These are phyloP conservation scores for Gnomoniopsis smithogilvyi DNA, from an alignment of 2,329 filamentous ascomycete genomes.

Conservation along the genomic window DNA sequence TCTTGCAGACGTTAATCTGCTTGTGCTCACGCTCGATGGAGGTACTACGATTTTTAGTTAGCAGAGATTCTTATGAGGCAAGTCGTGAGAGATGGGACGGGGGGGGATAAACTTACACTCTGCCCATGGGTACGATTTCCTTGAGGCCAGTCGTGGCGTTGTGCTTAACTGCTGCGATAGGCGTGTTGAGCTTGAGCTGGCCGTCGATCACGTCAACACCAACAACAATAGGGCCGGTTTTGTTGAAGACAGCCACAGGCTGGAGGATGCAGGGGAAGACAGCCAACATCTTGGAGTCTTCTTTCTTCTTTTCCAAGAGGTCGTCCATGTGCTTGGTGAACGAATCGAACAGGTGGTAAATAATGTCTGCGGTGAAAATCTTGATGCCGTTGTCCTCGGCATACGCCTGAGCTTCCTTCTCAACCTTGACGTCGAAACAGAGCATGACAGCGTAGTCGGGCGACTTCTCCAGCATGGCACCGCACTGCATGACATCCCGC, in stretches of 20 bases:
- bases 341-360: constrained; percentile 95
- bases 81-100: neutral
- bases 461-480: constrained; percentile 93
- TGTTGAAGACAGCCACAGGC: constrained; percentile 95
- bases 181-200: constrained; percentile 80
- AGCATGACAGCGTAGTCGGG: constrained; percentile 98
- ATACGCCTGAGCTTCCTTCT: constrained; percentile 89
- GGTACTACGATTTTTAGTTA: too few relatives aligned
- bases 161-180: constrained; percentile 80
- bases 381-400: constrained; percentile 94
- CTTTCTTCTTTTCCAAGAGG: constrained; percentile 87
- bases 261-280: constrained; percentile 94
- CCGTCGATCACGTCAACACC: constrained; percentile 96
- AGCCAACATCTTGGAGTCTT: constrained; percentile 90
- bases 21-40: constrained; percentile 98
- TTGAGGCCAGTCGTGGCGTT: constrained; percentile 77
- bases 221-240: constrained; percentile 91
- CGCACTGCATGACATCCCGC: constrained; percentile 93
- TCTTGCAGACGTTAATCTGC: constrained; percentile 86
- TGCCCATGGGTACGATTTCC: constrained; percentile 79
- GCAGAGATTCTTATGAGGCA: too few relatives aligned
- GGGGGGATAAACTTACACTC: constrained; percentile 71
- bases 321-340: constrained; percentile 94
- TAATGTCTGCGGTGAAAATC: constrained; percentile 98
- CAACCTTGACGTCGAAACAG: constrained; percentile 98